Conservation (phyloP, 257 asterid species). For the Ilex aquifolium region DNA sequence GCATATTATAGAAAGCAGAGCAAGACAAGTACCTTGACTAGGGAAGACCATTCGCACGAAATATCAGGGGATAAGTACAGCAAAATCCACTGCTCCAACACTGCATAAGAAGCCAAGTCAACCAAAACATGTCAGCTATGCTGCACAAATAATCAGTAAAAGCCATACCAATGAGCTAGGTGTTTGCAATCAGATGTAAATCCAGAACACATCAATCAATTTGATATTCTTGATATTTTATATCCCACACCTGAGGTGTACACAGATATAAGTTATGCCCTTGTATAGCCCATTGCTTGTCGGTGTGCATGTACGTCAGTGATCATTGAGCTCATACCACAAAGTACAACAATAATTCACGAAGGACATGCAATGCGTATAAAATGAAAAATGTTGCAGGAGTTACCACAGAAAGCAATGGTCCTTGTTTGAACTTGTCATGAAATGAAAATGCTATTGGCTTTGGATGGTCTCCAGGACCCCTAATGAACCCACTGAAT, state of each 20-base stretch:
- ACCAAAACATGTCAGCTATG: conserved; percentile 5
- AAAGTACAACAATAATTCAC: no score
- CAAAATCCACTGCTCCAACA: conserved; percentile 97
- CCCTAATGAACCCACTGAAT: conserved; percentile 90
- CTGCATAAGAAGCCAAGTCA: conserved; percentile 36
- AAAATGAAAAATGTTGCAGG: neutral
- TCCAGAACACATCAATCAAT: conserved; percentile 2
- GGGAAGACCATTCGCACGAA: conserved; percentile 47
- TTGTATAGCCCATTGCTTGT: no score
- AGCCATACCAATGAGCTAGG: no score
- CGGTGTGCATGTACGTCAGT: no score
- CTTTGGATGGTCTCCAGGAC: conserved; percentile 91
- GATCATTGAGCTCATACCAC: no score
- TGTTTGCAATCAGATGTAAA: neutral
- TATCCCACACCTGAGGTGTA: no score
- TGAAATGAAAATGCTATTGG: conserved; percentile 83
- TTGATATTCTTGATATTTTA: no score
- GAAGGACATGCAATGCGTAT: no score
- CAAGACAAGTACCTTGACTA: conserved; percentile 35
- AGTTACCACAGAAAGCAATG: conserved; percentile 96
- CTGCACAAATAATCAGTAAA: no score
- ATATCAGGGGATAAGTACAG: conserved; percentile 93
- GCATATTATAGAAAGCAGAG: neutral
- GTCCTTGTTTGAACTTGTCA: conserved; percentile 85
- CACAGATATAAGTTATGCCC: no score